Evolutionary conservation across 2,329 filamentous ascomycete genomes (phyloP), one percentile per base, ranked within the genome.

Genomic region (Calonectria montana): DNA sequence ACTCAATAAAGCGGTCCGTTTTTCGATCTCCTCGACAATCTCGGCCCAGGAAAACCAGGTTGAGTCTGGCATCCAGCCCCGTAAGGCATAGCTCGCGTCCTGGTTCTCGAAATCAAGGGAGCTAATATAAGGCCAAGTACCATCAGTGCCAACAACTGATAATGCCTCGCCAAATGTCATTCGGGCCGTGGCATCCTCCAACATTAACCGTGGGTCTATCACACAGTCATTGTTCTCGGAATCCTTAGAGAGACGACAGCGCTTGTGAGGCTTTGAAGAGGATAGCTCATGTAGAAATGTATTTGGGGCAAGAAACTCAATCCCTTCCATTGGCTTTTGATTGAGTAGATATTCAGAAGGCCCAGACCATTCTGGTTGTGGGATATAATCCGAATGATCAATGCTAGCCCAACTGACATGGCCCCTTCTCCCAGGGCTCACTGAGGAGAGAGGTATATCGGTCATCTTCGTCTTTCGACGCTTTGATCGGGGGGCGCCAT

Each of bases 261-360:
- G 63, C 16, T 72, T 63, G 15, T 64, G 39, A 45, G 70, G 12
- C 67, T 69, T 35, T 25, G 27, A 50, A 12, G 69, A 63, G n/a
- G 48, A 29, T 8, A 82, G 80, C 23, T 83, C 81, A 2, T 80
- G 81, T 25, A 87, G 73, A 31, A 79, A 81, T 0, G 82, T 85
- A 35, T 87, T 87, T 10, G 86, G 85, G 9, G 81, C 78, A n/a
- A 87, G 77, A 62, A 87, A 86, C 6, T 79, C 78, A 9, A 86
- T 71, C 15, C 71, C 74, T 67, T 78, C 75, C 10, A 73, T 62
- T 2, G 68, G 67, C 15, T 70, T 68, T 18, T 75, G 67, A 10
- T 21, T 62, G 10, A 70, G 16, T 18, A 73, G 67, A 48, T 70
- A 63, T 25, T 70, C 74, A 65, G 75, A 74, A 50, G 75, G 67